These are phyloP conservation scores for Erodium moschatum DNA, from an alignment of 441 rosid genomes.

Conservation along the genomic window DNA sequence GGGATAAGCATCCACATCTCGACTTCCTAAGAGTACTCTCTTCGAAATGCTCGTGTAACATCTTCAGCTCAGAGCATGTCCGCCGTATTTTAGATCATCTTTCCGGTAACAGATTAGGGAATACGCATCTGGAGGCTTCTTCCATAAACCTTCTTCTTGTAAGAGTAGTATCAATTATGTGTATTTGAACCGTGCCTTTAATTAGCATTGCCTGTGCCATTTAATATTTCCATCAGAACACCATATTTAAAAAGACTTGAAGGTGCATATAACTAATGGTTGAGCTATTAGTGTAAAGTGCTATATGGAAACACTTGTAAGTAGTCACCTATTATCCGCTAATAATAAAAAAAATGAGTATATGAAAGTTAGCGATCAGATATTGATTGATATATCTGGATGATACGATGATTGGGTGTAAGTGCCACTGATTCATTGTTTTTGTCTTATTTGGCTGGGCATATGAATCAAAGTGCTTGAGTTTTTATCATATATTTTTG, in stretches of 20 bases:
- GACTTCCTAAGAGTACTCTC: slow-evolving; percentile 60
- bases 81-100: slow-evolving; percentile 49
- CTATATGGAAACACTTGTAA: neutral
- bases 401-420: neutral
- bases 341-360: neutral
- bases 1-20: slow-evolving; percentile 55
- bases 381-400: neutral
- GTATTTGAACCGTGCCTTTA: neutral
- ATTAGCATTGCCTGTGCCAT: neutral
- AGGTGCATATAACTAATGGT: neutral
- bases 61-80: slow-evolving; percentile 68
- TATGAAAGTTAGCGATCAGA: slow-evolving; percentile 2
- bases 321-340: neutral
- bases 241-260: slow-evolving; percentile 11
- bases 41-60: slow-evolving; percentile 57
- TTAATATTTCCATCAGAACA: slow-evolving; percentile 11
- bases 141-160: slow-evolving; percentile 70
- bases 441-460: slow-evolving; percentile 6
- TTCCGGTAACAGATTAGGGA: slow-evolving; percentile 29
- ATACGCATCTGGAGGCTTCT: slow-evolving; percentile 37
- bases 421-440: neutral
- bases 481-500: neutral
- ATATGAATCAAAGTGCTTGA: neutral
- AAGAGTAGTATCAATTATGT: slow-evolving; percentile 26
- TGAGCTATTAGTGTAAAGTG: too few relatives aligned